phyloP scores from a whole-genome alignment of 2,329 filamentous ascomycete genomes.

The Neofusicoccum kwambonambiense region DNA sequence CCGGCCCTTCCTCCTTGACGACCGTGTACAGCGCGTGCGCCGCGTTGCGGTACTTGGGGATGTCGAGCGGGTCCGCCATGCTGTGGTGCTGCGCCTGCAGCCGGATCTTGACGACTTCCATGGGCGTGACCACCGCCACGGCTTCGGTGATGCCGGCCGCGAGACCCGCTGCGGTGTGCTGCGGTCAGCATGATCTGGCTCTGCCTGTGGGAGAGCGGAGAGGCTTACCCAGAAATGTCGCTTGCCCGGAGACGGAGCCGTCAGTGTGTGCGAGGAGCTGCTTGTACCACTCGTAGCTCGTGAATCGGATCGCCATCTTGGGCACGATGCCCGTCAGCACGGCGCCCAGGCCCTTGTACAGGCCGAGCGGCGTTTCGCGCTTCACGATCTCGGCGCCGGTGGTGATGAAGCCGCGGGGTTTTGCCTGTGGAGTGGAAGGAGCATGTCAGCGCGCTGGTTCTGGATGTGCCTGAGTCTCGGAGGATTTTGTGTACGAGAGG shows the following conservation, averaged over 20 bases:
- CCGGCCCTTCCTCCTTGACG: constrained; percentile 82
- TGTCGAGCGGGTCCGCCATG: constrained; percentile 92
- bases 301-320: constrained; percentile 99
- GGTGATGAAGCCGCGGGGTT: constrained; percentile 80
- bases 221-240: constrained; percentile 66
- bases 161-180: constrained; percentile 65
- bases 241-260: constrained; percentile 66
- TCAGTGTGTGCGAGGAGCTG: constrained; percentile 66
- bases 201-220: background rate
- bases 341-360: constrained; percentile 98
- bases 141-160: constrained; percentile 94
- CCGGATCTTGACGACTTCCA: constrained; percentile 99
- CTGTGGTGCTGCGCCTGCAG: constrained; percentile 97
- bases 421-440: constrained; percentile 44
- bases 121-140: constrained; percentile 92
- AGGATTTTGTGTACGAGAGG: no score
- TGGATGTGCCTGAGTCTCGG: background rate
- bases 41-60: constrained; percentile 96
- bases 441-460: background rate
- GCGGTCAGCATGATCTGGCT: background rate
- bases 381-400: constrained; percentile 85
- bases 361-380: constrained; percentile 84
- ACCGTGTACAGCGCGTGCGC: constrained; percentile 83
- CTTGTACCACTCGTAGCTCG: constrained; percentile 96
- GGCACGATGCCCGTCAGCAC: constrained; percentile 95